These are phyloP conservation scores for Gastrolobium bilobum DNA, from an alignment of 306 rosid genomes.

Conservation along the genomic window DNA sequence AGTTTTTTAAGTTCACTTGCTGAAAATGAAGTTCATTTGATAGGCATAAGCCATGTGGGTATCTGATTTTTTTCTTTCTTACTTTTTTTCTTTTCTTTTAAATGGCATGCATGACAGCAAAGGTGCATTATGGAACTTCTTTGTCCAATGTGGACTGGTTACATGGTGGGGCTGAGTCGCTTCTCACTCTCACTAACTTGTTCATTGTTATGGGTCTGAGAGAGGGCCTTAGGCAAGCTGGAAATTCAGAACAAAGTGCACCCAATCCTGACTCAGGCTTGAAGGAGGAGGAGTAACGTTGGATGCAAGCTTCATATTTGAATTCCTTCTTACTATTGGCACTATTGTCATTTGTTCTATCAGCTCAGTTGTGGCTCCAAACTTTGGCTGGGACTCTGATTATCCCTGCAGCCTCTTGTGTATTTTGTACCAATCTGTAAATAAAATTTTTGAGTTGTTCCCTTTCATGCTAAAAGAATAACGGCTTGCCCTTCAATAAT, in stretches of 20 bases:
- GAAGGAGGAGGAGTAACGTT: slow-evolving; percentile 50
- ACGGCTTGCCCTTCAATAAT: background rate
- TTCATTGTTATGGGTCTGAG: slow-evolving; percentile 90
- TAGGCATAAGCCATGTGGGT: background rate
- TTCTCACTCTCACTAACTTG: slow-evolving; percentile 86
- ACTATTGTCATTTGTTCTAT: background rate
- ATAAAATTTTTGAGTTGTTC: background rate
- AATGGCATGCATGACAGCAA: slow-evolving; percentile 61
- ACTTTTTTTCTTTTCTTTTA: too few species aligned
- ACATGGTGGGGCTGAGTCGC: slow-evolving; percentile 93
- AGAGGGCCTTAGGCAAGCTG: slow-evolving; percentile 68
- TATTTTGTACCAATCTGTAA: slow-evolving; percentile 17
- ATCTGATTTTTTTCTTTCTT: slow-evolving; percentile 37
- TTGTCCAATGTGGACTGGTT: slow-evolving; percentile 97
- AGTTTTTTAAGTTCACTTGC: slow-evolving; percentile 35
- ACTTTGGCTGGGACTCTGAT: background rate
- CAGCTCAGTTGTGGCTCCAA: background rate
- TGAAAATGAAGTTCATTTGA: background rate
- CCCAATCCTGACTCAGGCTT: slow-evolving; percentile 47
- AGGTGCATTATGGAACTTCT: slow-evolving; percentile 90
- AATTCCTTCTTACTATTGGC: slow-evolving; percentile 8
- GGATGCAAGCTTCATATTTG: slow-evolving; percentile 31
- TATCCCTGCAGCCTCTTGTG: background rate
- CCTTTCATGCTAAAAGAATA: slow-evolving; percentile 7
- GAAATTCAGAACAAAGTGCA: slow-evolving; percentile 48